Evolutionary conservation across 345 rosid genomes (phyloP), one percentile per base, ranked within the genome.

Genomic region (Pistacia atlantica): DNA sequence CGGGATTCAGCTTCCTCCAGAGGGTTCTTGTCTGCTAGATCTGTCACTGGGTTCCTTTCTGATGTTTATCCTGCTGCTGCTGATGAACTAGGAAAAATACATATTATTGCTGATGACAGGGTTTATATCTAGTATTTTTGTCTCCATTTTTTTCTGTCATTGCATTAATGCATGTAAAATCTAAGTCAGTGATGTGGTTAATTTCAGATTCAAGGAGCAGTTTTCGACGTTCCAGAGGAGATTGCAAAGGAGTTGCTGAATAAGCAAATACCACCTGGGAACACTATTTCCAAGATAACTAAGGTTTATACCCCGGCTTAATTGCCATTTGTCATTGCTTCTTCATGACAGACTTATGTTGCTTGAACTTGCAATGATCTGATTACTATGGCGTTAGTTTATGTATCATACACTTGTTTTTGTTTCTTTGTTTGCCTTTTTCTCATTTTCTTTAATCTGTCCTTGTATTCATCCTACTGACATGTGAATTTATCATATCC

Each of bases 191-290:
- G 54, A 70, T 78, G 67, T 77, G 68, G 70, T 77, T 77, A 54
- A 71, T 79, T 35, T 79, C 90, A 95, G 99, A 82, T 93, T 74
- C 99, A 92, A 87, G 99, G 98, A 75, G 98, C 99, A 25, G 94
- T 95, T 76, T 95, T 93, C 80, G 99, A 95, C 87, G 88, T 95
- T 62, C 97, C 99, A 0, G 98, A 93, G 85, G 99, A 95, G 71
- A 89, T 93, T 56, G 98, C 95, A 1, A 93, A 89, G 85, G 92
- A 83, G 82, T 85, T 95, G 73, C 85, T 95, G 72, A 86, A 81
- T 75, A 89, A 78, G 86, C 85, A 90, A 86, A 51, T 85, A 49
- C 99, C 98, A 60, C 92, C 91, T 25, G 99, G 99, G 77, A 93
- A 92, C 83, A 86, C 81, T 35, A 80, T 95, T 74, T 73, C 89